Base-by-base conservation (phyloP, 805 yeast genomes). In the Saccharomycodes ludwigii region DNA sequence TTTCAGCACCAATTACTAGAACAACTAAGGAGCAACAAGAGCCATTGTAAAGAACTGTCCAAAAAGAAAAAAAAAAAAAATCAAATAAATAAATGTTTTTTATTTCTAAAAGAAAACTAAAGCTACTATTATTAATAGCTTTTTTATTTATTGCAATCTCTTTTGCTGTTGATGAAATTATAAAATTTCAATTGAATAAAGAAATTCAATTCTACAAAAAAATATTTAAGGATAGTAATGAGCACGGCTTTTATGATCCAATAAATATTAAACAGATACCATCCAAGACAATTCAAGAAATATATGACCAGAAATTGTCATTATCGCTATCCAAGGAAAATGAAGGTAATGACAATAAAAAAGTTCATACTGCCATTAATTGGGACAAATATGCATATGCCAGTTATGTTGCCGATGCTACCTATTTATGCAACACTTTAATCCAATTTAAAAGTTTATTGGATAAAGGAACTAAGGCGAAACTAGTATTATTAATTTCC, bases 381-480 rank as follows among this genome's bases (percentile, higher is more conserved):
- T 66, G 73, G 73, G 25, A 48, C 1, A 54, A 57, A 33, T 56
- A 49, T 24, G 81, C 79, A 0, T 76, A 76, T 44, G 70, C 73
- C 4, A 70, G 70, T 31, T 75, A 75, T 48, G 79, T 77, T 4
- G 71, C 82, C 0, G 58, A 65, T 33, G 41, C 56, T 7, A 54
- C 59, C 15, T 71, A 74, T 40, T 48, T 74, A 32, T 66, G 74
- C 38, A 61, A 69, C 29, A 67, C 75, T 3, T 40, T 74, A 25
- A 55, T 72, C 42, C 66, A 71, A 38, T 59, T 68, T 25, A 46
- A 56, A 3, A 54, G 53, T 18, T 44, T 76, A 29, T 47, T 57
- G 21, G 46, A 53, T 11, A 46, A 53, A 26, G 53, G 59, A 1
- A 52, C 67, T 1, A 54, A 60, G 32, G 71, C 73, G 0, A 58